These are phyloP conservation scores for Orychophragmus violaceus DNA, from an alignment of 345 rosid genomes.

Conservation along the genomic window DNA sequence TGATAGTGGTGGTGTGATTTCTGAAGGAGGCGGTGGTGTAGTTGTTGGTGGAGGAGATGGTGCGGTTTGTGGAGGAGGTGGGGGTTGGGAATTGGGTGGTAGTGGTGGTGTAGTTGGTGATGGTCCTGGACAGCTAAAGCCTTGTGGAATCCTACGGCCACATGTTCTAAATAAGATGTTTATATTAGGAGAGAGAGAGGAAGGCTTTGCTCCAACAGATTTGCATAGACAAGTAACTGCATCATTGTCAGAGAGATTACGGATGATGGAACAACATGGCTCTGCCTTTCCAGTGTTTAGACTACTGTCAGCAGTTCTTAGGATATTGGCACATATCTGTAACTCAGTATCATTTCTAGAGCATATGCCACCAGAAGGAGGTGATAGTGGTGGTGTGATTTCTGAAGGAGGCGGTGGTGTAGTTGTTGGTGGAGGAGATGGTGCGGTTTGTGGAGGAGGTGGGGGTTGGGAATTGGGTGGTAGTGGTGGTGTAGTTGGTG, in stretches of 20 bases:
- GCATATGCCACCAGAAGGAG: neutral
- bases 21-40: neutral
- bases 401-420: neutral
- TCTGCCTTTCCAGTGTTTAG: neutral
- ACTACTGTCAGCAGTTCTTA: neutral
- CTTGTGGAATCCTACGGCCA: neutral
- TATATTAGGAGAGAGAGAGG: neutral
- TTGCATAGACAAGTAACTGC: slow-evolving; percentile 1
- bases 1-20: neutral
- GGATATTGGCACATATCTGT: neutral
- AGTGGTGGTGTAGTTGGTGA: no score
- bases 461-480: no score
- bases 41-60: neutral
- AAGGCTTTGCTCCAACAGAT: neutral
- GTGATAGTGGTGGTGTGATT: neutral
- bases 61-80: neutral
- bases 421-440: neutral
- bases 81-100: no score
- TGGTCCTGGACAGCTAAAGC: slow-evolving; percentile 10
- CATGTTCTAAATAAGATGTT: neutral
- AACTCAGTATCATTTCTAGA: neutral
- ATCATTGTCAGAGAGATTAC: neutral
- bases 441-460: neutral
- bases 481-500: no score
- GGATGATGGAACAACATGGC: slow-evolving; percentile 5